Conservation (phyloP, 208 protist genomes). For the Herpetomonas muscarum region DNA sequence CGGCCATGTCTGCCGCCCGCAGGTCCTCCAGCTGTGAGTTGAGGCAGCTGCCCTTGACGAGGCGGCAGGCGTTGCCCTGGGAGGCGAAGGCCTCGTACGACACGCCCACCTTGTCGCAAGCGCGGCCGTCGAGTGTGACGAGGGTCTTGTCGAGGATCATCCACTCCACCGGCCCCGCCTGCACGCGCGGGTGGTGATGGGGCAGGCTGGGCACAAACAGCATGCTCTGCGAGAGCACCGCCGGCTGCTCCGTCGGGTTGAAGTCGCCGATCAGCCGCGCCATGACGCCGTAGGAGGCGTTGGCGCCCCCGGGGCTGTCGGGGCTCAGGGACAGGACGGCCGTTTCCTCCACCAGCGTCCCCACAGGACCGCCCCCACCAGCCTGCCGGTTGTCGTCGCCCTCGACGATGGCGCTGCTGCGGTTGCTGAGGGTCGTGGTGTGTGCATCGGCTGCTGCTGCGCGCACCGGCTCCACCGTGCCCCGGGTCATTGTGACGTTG, state of each 20-base stretch:
- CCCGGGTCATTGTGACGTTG: conserved; percentile 39
- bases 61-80: conserved; percentile 64
- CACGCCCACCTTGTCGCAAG: conserved; percentile 89
- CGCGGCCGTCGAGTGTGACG: conserved; percentile 65
- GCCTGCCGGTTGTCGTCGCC: no score
- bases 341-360: conserved; percentile 6
- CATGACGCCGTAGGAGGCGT: conserved; percentile 31
- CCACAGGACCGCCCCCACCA: neutral
- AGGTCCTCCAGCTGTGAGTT: conserved; percentile 79
- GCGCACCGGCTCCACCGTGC: neutral
- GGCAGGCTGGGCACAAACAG: conserved; percentile 63
- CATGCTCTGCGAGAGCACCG: conserved; percentile 59
- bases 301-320: conserved; percentile 23
- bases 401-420: neutral
- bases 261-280: conserved; percentile 78
- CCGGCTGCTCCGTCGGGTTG: conserved; percentile 35
- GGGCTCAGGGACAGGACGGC: conserved; percentile 50
- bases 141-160: conserved; percentile 59
- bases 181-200: conserved; percentile 28
- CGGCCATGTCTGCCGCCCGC: conserved; percentile 38
- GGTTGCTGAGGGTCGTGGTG: no score
- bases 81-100: conserved; percentile 82
- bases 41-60: conserved; percentile 66
- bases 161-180: conserved; percentile 62
- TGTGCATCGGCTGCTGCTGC: no score